Evolutionary conservation across 108 stramenopile species (phyloP), one percentile per base, ranked within the genome.

Genomic region (Pseudonitzschia pungens): DNA sequence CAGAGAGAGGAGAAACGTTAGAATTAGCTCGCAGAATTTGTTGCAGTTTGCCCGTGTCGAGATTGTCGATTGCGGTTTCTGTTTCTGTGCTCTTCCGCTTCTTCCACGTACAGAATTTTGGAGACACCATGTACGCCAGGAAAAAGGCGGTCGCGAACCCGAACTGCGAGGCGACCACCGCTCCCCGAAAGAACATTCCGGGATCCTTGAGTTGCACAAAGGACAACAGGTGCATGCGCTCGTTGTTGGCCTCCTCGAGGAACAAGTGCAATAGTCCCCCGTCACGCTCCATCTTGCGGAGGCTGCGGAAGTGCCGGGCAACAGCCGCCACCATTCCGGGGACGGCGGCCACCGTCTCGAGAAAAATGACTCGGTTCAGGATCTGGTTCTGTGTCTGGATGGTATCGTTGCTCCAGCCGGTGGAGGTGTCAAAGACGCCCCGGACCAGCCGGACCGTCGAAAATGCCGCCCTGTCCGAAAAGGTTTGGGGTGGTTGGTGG

Each of bases 161-260:
- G 74, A 89, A 78, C 76, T 94, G 91, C 21, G 86, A 87, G 9
- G 72, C 79, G 44, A 95, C 77, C 2, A 98, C 95, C 4, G 92
- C 75, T 1, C 76, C 83, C 27, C 83, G 78, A 58, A 91, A 90
- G 24, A 80, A 10, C 9, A 69, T 53, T 60, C 86, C 81, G 14
- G 93, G 93, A 64, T 97, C 80, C 79, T 89, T 91, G 86, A 95
- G 84, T 28, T 83, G 63, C 55, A 96, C 85, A 78, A 94, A 98
- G 27, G 93, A 92, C 42, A 98, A 67, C 10, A 99, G 77, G 73
- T 99, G 99, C 96, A 98, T 97, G 16, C 83, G 87, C 82, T 99
- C 98, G 74, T 99, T 99, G 81, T 97, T 97, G 33, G 98, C 98
- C 82, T 99, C 99, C 74, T 97, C 97, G 33, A 98, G 75, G 52